Evolutionary conservation across 2,329 filamentous ascomycete species (phyloP).

Genomic region (Coniella lustricola): DNA sequence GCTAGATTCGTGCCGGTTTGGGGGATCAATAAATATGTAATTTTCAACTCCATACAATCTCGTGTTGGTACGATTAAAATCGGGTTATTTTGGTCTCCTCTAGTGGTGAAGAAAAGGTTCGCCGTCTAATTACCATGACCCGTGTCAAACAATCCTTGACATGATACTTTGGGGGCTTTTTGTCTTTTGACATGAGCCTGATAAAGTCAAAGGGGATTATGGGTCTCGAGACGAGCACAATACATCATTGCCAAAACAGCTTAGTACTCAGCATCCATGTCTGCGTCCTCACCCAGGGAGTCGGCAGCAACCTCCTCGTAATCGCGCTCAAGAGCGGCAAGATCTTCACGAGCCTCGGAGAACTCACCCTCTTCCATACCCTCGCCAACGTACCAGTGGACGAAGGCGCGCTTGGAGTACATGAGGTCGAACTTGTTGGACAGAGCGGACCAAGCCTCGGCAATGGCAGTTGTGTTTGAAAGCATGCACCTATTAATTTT

Average conservation of each 20-base stretch:
- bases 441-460: constrained; percentile 94
- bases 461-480: constrained; percentile 96
- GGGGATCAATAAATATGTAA: constrained; percentile 7
- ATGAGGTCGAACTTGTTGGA: constrained; percentile 99
- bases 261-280: constrained; percentile 87
- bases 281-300: constrained; percentile 81
- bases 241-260: constrained; percentile 15
- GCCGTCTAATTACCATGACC: constrained; percentile 13
- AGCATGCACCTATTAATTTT: constrained; percentile 74
- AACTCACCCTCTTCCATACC: constrained; percentile 99
- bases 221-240: constrained; percentile 9
- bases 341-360: constrained; percentile 96
- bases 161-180: background rate
- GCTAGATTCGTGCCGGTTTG: background rate
- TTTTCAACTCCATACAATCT: constrained; percentile 14
- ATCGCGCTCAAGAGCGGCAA: constrained; percentile 94
- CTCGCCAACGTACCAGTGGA: constrained; percentile 99
- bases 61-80: constrained; percentile 16
- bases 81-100: constrained; percentile 14
- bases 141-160: background rate
- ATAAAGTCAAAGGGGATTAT: constrained; percentile 15
- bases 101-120: constrained; percentile 14
- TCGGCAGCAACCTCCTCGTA: constrained; percentile 98
- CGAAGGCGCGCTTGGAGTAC: constrained; percentile 99
- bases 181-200: constrained; percentile 7